Base-by-base conservation (phyloP, 805 yeast species). In the Barnettozyma vustinii region DNA sequence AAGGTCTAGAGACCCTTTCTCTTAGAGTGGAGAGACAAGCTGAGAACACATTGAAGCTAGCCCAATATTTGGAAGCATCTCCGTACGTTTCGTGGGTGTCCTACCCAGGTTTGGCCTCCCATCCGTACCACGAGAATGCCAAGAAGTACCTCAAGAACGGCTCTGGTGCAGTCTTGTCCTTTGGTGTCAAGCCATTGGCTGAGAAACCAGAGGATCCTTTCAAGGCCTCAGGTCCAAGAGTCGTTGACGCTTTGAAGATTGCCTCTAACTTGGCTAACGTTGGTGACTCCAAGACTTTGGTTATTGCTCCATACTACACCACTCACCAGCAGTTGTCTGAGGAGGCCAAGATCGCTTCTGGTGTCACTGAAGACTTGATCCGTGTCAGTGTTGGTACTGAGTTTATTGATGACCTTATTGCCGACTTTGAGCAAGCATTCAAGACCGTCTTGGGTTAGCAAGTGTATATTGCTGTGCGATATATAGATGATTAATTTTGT, bases 201-300 rank as follows among this genome's bases (percentile, higher is more conserved):
- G 79, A 72, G 36, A 79, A 79, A 19, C 71, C 71, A 56, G 61
- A 66, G n/a, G 73, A 75, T 52, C 84, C 81, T 54, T 87, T 86
- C 73, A 65, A 80, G 59, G 85, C 82, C 56, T 80, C 91, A 37
- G 89, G 96, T 59, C 91, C 92, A 47, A 77, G 75, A 58, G 88
- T 90, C 52, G 96, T 88, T 52, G 96, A 91, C 68, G 72, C 71
- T 58, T 79, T 94, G 68, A 80, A 88, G 69, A 70, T 94, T 50
- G 95, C 96, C 49, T 84, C 96, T 30, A 87, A 90, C 73, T 80
- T 94, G 65, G 98, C 99, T 44, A 92, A 92, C 62, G 97, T 92
- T 51, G 99, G 99, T 65, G 99, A 92, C 64, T 83, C 92, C 45
- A 94, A 92, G 74, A 88, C 98, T 41, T 77, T 92, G 65, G 96